Evolutionary conservation across 1,139 yeast species (phyloP).

Genomic region (Trichomonascaceae sp.): DNA sequence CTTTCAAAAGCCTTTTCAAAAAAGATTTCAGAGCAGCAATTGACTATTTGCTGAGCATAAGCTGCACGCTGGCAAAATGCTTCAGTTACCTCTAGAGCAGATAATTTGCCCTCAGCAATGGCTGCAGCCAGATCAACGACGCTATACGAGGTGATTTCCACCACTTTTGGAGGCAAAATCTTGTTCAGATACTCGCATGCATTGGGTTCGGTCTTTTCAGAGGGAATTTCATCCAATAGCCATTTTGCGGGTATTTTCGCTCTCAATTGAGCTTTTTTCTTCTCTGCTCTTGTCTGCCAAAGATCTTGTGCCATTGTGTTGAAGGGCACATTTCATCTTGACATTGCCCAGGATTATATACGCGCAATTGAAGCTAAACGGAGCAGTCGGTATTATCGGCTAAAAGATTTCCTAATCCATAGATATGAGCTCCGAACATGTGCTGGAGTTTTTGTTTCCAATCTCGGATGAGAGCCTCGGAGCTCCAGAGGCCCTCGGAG

Average conservation of each 20-base stretch:
- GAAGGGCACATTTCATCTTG: not conserved
- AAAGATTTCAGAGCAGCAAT: conserved; percentile 31
- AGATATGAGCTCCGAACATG: not conserved
- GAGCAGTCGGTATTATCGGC: not conserved
- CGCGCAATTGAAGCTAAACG: not conserved
- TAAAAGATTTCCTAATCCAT: not conserved
- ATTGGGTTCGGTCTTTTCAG: conserved; percentile 13
- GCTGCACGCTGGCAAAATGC: conserved; percentile 50
- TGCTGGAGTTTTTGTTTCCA: not conserved
- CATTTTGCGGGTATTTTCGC: conserved; percentile 12
- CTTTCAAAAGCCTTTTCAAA: conserved; percentile 30
- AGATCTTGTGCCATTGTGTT: not conserved
- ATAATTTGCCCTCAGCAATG: conserved; percentile 9
- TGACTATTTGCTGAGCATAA: conserved; percentile 50
- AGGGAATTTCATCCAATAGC: conserved; percentile 10
- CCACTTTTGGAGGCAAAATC: conserved; percentile 9
- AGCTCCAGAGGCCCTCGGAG: not conserved
- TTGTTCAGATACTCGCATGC: conserved; percentile 11
- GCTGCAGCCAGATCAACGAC: conserved; percentile 4
- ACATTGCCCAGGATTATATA: not conserved
- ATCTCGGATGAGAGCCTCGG: not conserved
- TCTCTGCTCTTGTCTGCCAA: conserved; percentile 6
- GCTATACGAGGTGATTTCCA: conserved; percentile 11
- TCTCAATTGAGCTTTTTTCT: conserved; percentile 8
- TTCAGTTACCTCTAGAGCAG: conserved; percentile 14